A percentile compares a stretch with the other conserved stretches of the same genome.
These are phyloP conservation scores for Tillandsia leiboldiana DNA, from an alignment of 176 grass and related monocot genomes.

Conservation along the genomic window DNA sequence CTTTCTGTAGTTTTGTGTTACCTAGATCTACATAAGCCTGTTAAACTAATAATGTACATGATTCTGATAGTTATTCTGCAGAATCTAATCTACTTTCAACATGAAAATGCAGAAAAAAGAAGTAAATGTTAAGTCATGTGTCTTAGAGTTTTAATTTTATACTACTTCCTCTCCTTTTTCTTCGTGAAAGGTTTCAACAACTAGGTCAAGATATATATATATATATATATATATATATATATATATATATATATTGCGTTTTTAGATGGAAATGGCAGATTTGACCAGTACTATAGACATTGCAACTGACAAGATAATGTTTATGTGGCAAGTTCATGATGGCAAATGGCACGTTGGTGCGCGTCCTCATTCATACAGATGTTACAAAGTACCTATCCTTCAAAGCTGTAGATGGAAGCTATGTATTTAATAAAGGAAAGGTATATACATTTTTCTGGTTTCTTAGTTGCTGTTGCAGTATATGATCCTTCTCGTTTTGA, in stretches of 20 bases:
- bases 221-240: too few species aligned
- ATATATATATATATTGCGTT: too few species aligned
- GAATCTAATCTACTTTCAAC: too few species aligned
- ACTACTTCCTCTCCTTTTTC: too few species aligned
- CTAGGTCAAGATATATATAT: too few species aligned
- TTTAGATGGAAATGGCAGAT: too few species aligned
- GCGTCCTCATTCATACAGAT: constrained; percentile 75
- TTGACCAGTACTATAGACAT: not conserved
- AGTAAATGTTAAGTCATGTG: not conserved
- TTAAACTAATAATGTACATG: not conserved
- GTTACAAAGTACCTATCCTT: constrained; percentile 83
- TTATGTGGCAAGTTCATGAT: constrained; percentile 68
- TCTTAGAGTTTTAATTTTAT: too few species aligned
- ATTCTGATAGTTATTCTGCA: too few species aligned
- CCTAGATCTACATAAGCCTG: not conserved
- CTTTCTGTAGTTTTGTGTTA: constrained; percentile 4
- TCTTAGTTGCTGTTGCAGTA: not conserved
- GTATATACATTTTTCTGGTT: constrained; percentile 19
- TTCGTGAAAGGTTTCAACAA: too few species aligned
- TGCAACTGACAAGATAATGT: constrained; percentile 12
- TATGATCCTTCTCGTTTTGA: constrained; percentile 1
- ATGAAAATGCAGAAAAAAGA: too few species aligned
- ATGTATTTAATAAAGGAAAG: constrained; percentile 85
- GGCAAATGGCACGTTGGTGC: constrained; percentile 74
- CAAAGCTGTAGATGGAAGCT: constrained; percentile 81